Evolutionary conservation across 805 yeast genomes (phyloP).

Genomic region (Saturnispora galanensis): DNA sequence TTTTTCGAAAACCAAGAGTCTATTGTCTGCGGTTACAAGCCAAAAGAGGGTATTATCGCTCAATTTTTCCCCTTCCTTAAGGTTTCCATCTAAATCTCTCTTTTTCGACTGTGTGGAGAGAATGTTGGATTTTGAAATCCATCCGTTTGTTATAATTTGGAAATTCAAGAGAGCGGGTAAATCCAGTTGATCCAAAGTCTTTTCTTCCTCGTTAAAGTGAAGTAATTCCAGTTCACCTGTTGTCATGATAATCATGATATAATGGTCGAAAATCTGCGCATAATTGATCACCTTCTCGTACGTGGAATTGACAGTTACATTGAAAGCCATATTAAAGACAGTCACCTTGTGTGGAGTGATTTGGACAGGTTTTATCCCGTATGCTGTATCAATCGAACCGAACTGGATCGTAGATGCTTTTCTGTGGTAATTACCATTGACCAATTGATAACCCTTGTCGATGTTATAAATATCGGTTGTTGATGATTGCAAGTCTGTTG

Average conservation of each 20-base stretch:
- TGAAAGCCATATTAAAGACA: slow-evolving; percentile 54
- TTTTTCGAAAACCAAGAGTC: slow-evolving; percentile 53
- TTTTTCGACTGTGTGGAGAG: slow-evolving; percentile 31
- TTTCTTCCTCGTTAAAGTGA: slow-evolving; percentile 25
- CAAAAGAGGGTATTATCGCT: slow-evolving; percentile 41
- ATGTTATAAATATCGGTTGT: slow-evolving; percentile 64
- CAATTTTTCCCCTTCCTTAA: slow-evolving; percentile 15
- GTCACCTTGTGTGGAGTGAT: slow-evolving; percentile 58
- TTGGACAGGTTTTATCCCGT: slow-evolving; percentile 57
- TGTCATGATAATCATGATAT: slow-evolving; percentile 50
- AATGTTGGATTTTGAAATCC: slow-evolving; percentile 43
- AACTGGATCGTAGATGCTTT: slow-evolving; percentile 57
- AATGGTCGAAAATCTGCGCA: slow-evolving; percentile 54
- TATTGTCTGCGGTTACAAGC: slow-evolving; percentile 68
- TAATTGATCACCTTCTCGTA: slow-evolving; percentile 54
- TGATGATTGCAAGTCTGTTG: slow-evolving; percentile 55
- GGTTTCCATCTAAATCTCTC: slow-evolving; percentile 18
- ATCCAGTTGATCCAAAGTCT: slow-evolving; percentile 22
- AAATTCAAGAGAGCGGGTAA: slow-evolving; percentile 27
- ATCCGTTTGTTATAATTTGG: slow-evolving; percentile 56
- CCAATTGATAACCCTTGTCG: slow-evolving; percentile 49
- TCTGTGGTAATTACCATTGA: slow-evolving; percentile 52
- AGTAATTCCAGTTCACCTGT: slow-evolving; percentile 63
- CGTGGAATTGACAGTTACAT: slow-evolving; percentile 38
- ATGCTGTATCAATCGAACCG: slow-evolving; percentile 32